These are phyloP conservation scores for Geotrichum klebahnii DNA, from an alignment of 1,139 yeast genomes.

Conservation along the genomic window DNA sequence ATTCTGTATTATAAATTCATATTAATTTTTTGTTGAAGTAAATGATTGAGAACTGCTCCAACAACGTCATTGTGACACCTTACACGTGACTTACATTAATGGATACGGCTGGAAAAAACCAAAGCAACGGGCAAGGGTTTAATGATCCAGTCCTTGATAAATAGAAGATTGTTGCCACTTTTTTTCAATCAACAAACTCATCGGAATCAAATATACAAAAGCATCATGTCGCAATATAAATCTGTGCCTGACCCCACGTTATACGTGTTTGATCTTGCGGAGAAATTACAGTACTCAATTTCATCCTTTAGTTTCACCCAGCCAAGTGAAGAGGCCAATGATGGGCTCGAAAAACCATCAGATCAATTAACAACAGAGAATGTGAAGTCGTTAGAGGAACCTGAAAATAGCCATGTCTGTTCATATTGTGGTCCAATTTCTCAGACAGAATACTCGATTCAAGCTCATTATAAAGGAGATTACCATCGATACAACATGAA, in stretches of 20 bases:
- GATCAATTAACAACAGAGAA: slow-evolving; percentile 4
- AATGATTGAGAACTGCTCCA: too few relatives aligned
- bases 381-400: slow-evolving; percentile 5
- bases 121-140: too few relatives aligned
- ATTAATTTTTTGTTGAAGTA: too few relatives aligned
- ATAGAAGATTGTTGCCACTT: too few relatives aligned
- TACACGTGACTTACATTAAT: slow-evolving; percentile 6
- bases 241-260: slow-evolving; percentile 18
- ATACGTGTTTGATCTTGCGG: slow-evolving; percentile 18
- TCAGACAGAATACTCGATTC: slow-evolving; percentile 26
- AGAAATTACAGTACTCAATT: slow-evolving; percentile 10
- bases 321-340: slow-evolving; percentile 1
- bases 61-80: slow-evolving; percentile 2
- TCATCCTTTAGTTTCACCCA: slow-evolving; percentile 13
- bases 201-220: not conserved
- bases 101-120: not conserved
- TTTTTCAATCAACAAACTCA: too few relatives aligned
- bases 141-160: too few relatives aligned
- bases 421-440: slow-evolving; percentile 21
- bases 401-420: slow-evolving; percentile 9
- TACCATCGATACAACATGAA: slow-evolving; percentile 59
- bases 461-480: slow-evolving; percentile 59
- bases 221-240: slow-evolving; percentile 10
- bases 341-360: not conserved
- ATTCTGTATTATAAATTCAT: not conserved